A percentile compares a stretch with the other conserved stretches of the same genome.
These are phyloP conservation scores for Takashimella koratensis DNA, from an alignment of 1,284 basidiomycete species.

Conservation along the genomic window DNA sequence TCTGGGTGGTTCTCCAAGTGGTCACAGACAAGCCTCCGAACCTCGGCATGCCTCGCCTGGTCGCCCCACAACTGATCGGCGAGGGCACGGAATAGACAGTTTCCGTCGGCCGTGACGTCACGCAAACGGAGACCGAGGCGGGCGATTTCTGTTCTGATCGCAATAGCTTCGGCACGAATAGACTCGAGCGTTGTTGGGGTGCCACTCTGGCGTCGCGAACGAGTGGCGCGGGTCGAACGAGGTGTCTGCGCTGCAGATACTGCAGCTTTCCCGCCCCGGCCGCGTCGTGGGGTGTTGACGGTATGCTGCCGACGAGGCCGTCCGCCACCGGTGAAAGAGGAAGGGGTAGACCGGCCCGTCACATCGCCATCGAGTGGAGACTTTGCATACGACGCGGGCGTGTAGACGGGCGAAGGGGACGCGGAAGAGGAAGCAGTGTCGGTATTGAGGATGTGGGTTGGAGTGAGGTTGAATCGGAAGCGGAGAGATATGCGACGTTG, in stretches of 20 bases:
- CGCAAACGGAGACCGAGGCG: slow-evolving; percentile 33
- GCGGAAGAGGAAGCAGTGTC: too few species aligned
- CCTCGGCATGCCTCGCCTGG: slow-evolving; percentile 35
- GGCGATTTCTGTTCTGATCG: slow-evolving; percentile 23
- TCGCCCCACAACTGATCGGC: slow-evolving; percentile 42
- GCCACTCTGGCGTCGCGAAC: slow-evolving; percentile 11
- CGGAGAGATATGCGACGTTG: neutral
- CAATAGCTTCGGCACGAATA: slow-evolving; percentile 22
- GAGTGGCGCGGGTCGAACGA: slow-evolving; percentile 8
- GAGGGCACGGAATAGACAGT: slow-evolving; percentile 42
- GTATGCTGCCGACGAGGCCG: neutral
- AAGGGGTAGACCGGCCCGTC: too few species aligned
- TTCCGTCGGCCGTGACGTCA: slow-evolving; percentile 44
- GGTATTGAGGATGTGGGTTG: too few species aligned
- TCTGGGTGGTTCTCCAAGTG: slow-evolving; percentile 33
- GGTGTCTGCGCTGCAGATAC: neutral
- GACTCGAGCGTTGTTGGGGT: slow-evolving; percentile 22
- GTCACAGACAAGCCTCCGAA: slow-evolving; percentile 40
- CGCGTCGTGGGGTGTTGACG: neutral
- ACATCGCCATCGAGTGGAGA: too few species aligned
- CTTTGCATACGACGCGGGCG: too few species aligned
- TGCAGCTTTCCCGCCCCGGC: neutral
- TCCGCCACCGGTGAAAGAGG: neutral
- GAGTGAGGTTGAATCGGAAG: neutral
- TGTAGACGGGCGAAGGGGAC: too few species aligned